phyloP scores from a whole-genome alignment of 805 yeast species.

The Grigorovia transvaalensis region DNA sequence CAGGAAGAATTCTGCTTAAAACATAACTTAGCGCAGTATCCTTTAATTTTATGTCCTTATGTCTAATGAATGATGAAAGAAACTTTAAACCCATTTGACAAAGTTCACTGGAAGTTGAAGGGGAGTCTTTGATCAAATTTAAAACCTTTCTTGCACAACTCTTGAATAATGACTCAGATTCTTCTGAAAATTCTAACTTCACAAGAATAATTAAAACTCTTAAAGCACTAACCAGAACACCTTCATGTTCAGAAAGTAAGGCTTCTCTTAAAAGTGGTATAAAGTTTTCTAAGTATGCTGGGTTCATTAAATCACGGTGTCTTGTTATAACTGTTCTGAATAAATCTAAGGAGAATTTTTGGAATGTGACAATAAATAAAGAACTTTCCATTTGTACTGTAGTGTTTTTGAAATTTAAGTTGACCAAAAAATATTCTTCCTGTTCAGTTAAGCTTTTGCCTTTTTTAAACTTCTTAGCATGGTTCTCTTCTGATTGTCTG shows the following conservation, averaged over 20 bases:
- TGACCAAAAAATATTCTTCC: constrained; percentile 66
- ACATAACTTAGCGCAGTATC: constrained; percentile 65
- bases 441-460: constrained; percentile 30
- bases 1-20: constrained; percentile 66
- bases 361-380: constrained; percentile 50
- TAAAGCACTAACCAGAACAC: constrained; percentile 59
- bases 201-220: constrained; percentile 51
- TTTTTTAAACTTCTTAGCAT: constrained; percentile 8
- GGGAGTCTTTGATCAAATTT: constrained; percentile 59
- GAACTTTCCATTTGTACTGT: constrained; percentile 47
- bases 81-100: constrained; percentile 73
- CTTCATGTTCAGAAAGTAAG: constrained; percentile 59
- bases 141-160: constrained; percentile 51
- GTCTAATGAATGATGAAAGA: constrained; percentile 60
- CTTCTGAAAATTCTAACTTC: constrained; percentile 50
- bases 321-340: constrained; percentile 60
- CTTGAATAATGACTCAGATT: constrained; percentile 38
- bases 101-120: constrained; percentile 66
- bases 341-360: constrained; percentile 67
- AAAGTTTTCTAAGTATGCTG: constrained; percentile 57
- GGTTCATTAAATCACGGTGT: constrained; percentile 48
- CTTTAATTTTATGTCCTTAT: constrained; percentile 56
- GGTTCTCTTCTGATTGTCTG: constrained; percentile 36
- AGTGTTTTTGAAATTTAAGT: constrained; percentile 48
- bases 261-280: constrained; percentile 59